Conservation (phyloP, 176 grass and related monocot species). For the Luzula sylvatica region DNA sequence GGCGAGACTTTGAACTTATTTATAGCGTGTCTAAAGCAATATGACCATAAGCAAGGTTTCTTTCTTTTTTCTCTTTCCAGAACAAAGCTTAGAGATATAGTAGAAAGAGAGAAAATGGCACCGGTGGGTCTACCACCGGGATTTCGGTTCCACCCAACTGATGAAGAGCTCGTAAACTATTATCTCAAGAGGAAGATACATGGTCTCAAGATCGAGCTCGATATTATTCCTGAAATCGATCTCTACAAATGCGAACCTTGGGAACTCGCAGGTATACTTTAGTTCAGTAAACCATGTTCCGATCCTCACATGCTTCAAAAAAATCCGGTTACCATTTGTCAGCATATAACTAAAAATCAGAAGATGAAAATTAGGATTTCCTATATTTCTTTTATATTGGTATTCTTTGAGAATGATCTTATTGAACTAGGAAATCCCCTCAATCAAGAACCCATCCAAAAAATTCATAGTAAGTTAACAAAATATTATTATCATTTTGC, state of each 20-base stretch:
- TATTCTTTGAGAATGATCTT: no score
- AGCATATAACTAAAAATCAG: no score
- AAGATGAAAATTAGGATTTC: no score
- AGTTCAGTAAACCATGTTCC: no score
- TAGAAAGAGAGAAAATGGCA: conserved; percentile 36
- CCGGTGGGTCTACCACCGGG: conserved; percentile 93
- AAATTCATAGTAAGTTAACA: no score
- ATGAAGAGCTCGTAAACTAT: conserved; percentile 95
- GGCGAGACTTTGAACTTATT: conserved; percentile 45
- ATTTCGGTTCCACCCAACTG: conserved; percentile 88
- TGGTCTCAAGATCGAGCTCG: conserved; percentile 87
- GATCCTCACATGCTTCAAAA: no score
- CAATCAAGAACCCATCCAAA: no score
- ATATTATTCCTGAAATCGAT: conserved; percentile 95
- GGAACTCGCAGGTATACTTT: conserved; percentile 67
- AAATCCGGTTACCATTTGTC: no score
- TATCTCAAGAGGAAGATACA: conserved; percentile 99
- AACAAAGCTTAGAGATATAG: not conserved
- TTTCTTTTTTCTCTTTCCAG: conserved; percentile 6
- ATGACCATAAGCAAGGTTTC: conserved; percentile 49
- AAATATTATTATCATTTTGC: no score
- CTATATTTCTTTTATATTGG: no score
- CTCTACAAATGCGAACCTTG: conserved; percentile 99
- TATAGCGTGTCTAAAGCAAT: conserved; percentile 38
- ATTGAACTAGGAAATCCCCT: no score